These are phyloP conservation scores for Lavandula angustifolia DNA, from an alignment of 257 asterid genomes.

Conservation along the genomic window DNA sequence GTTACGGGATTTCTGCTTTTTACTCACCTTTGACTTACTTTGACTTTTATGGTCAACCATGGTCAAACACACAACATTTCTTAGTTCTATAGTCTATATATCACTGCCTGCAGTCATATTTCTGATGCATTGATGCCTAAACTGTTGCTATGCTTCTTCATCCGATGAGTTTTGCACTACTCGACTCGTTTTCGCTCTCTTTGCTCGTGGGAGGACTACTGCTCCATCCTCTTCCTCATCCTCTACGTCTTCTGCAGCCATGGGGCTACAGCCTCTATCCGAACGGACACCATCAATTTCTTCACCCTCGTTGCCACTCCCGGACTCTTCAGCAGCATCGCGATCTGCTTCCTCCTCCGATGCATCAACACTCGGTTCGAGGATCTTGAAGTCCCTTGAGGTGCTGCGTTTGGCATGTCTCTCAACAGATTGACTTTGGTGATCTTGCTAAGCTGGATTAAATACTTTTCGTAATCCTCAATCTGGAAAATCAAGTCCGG, in stretches of 20 bases:
- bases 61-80: background rate
- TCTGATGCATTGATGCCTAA: background rate
- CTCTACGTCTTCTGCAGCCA: constrained; percentile 51
- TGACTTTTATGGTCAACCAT: constrained; percentile 4
- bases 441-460: constrained; percentile 76
- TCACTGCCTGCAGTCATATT: too few species aligned
- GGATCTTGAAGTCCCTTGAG: constrained; percentile 74
- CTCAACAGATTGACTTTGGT: constrained; percentile 66
- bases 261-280: constrained; percentile 30
- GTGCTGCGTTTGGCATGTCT: constrained; percentile 91
- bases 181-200: constrained; percentile 50
- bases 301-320: constrained; percentile 38
- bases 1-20: constrained; percentile 33
- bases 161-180: constrained; percentile 64
- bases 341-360: constrained; percentile 47
- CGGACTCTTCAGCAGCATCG: constrained; percentile 27
- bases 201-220: constrained; percentile 38
- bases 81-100: too few species aligned
- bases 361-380: constrained; percentile 45
- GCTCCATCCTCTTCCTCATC: constrained; percentile 54
- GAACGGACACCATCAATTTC: constrained; percentile 28
- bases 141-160: constrained; percentile 46
- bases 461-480: constrained; percentile 76
- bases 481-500: constrained; percentile 82
- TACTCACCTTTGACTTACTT: background rate